phyloP scores from a whole-genome alignment of 139 green algal genomes.

The Haematococcus lacustris region DNA sequence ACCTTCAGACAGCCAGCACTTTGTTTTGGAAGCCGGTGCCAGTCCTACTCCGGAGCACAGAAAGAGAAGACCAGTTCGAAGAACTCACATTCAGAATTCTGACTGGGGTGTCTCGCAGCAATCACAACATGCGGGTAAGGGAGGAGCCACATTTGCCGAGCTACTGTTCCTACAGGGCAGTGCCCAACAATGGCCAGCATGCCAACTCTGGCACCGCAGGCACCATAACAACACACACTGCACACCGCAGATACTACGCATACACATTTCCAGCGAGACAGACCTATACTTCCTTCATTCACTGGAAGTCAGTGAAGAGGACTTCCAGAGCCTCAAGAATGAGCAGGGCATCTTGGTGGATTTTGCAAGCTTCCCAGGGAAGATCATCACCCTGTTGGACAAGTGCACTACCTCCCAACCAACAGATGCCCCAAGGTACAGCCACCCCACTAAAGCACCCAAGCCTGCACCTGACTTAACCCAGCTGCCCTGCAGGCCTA shows the following conservation, averaged over 20 bases:
- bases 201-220: too few species aligned
- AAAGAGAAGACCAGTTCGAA: slow-evolving; percentile 53
- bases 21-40: slow-evolving; percentile 68
- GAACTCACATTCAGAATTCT: slow-evolving; percentile 63
- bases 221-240: too few species aligned
- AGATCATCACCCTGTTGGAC: slow-evolving; percentile 81
- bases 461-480: too few species aligned
- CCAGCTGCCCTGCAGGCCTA: too few species aligned
- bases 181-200: too few species aligned
- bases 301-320: slow-evolving; percentile 84
- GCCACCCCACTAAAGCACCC: too few species aligned
- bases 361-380: slow-evolving; percentile 76
- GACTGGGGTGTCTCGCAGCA: slow-evolving; percentile 44
- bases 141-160: background rate
- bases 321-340: slow-evolving; percentile 74
- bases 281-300: slow-evolving; percentile 75
- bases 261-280: slow-evolving; percentile 69
- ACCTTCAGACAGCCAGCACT: slow-evolving; percentile 48
- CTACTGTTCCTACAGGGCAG: background rate
- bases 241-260: slow-evolving; percentile 57
- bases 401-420: slow-evolving; percentile 52
- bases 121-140: slow-evolving; percentile 52
- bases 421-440: slow-evolving; percentile 52
- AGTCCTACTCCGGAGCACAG: slow-evolving; percentile 44
- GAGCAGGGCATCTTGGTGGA: slow-evolving; percentile 92